Evolutionary conservation across 2,329 filamentous ascomycete species (phyloP).

Genomic region (Cyanodermella asteris): DNA sequence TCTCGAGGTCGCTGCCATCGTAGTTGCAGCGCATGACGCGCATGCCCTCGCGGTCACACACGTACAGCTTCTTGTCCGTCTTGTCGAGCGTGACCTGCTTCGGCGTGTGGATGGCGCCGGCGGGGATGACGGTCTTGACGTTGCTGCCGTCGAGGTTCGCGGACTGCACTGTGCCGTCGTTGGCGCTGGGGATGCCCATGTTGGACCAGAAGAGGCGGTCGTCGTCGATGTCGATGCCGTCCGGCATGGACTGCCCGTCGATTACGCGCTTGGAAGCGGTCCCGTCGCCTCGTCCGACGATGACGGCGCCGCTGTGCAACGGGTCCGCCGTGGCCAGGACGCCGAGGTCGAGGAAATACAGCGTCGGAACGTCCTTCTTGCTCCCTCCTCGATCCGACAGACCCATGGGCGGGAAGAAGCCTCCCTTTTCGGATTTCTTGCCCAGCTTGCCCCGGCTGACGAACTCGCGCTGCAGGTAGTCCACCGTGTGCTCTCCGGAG

Average conservation of each 20-base stretch:
- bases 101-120: conserved; percentile 27
- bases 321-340: too few relatives aligned
- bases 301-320: too few relatives aligned
- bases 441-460: conserved; percentile 26
- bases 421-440: conserved; percentile 20
- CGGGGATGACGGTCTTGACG: too few relatives aligned
- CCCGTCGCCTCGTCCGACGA: too few relatives aligned
- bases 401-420: conserved; percentile 17
- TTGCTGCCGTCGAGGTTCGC: conserved; percentile 29
- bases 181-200: conserved; percentile 22
- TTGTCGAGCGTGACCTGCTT: conserved; percentile 19
- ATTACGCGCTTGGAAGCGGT: too few relatives aligned
- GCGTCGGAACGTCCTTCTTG: too few relatives aligned
- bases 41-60: conserved; percentile 23
- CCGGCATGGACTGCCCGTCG: conserved; percentile 15
- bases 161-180: conserved; percentile 23
- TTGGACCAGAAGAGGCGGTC: conserved; percentile 27
- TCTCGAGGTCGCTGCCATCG: conserved; percentile 15
- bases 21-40: conserved; percentile 15
- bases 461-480: conserved; percentile 24
- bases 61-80: conserved; percentile 15
- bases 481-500: conserved; percentile 17
- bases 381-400: too few relatives aligned
- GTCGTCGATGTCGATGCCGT: conserved; percentile 22
- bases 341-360: too few relatives aligned